Evolutionary conservation across 169 alveolate genomes (phyloP).

Genomic region (Plasmodium gaboni): DNA sequence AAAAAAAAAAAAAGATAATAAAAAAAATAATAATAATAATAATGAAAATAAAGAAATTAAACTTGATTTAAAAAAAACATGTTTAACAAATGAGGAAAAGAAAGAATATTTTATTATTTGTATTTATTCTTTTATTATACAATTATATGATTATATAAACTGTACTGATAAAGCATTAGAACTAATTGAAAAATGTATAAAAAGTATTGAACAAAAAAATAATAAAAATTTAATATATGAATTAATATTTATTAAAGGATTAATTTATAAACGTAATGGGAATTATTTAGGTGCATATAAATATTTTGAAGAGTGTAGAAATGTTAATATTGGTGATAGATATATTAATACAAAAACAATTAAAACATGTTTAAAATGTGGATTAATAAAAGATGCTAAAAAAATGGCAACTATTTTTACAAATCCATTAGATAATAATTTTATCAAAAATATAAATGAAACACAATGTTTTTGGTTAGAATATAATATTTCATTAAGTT

Average conservation of each 20-base stretch:
- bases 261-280: constrained; percentile 72
- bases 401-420: constrained; percentile 57
- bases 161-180: constrained; percentile 33
- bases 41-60: constrained; percentile 63
- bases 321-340: constrained; percentile 50
- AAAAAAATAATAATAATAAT: neutral
- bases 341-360: constrained; percentile 56
- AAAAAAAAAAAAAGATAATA: neutral
- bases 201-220: constrained; percentile 23
- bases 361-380: constrained; percentile 58
- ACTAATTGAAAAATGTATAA: constrained; percentile 30
- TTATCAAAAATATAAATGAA: constrained; percentile 60
- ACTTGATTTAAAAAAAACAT: constrained; percentile 39
- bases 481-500: constrained; percentile 24
- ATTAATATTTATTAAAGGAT: constrained; percentile 65
- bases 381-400: constrained; percentile 55
- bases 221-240: constrained; percentile 52
- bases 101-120: constrained; percentile 57
- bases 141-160: constrained; percentile 73
- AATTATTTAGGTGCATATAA: constrained; percentile 55
- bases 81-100: constrained; percentile 48
- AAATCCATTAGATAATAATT: constrained; percentile 65
- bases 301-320: constrained; percentile 54
- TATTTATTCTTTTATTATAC: constrained; percentile 61
- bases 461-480: constrained; percentile 75